Percentiles rank a stretch among this genome's conserved stretches.
phyloP scores from a whole-genome alignment of 1,139 yeast genomes.

The Wickerhamomyces sp. region DNA sequence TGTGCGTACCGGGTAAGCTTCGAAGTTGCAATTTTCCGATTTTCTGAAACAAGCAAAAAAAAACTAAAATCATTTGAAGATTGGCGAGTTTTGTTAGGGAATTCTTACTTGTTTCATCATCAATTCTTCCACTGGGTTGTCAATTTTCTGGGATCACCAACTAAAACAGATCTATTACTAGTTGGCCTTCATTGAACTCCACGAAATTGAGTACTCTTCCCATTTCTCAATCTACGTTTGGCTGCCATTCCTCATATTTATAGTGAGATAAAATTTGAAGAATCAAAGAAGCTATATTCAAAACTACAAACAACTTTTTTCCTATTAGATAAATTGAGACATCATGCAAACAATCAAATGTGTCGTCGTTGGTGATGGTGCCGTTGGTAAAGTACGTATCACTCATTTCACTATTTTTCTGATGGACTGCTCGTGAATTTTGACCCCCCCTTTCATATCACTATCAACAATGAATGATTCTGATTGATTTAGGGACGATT shows the following conservation, averaged over 20 bases:
- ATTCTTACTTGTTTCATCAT: background rate
- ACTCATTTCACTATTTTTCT: background rate
- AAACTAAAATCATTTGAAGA: no score
- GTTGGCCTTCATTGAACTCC: no score
- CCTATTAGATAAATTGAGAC: background rate
- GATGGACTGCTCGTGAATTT: no score
- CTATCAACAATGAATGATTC: no score
- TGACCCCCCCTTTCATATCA: background rate
- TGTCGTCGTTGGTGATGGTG: conserved; percentile 98
- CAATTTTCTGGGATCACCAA: no score
- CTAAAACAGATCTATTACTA: no score
- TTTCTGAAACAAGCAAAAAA: background rate
- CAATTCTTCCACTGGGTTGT: background rate
- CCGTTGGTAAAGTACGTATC: conserved; percentile 67
- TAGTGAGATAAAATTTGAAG: background rate
- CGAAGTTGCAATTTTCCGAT: background rate
- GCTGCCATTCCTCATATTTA: background rate
- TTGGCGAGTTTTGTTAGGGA: background rate
- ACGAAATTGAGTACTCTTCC: no score
- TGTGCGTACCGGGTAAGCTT: background rate
- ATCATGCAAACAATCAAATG: conserved; percentile 85
- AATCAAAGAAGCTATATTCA: background rate
- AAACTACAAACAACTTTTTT: no score
- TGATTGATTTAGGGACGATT: no score
- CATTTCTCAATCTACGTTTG: no score